phyloP scores from a whole-genome alignment of 2,329 filamentous ascomycete genomes.

The Aurifilum marmelostoma region DNA sequence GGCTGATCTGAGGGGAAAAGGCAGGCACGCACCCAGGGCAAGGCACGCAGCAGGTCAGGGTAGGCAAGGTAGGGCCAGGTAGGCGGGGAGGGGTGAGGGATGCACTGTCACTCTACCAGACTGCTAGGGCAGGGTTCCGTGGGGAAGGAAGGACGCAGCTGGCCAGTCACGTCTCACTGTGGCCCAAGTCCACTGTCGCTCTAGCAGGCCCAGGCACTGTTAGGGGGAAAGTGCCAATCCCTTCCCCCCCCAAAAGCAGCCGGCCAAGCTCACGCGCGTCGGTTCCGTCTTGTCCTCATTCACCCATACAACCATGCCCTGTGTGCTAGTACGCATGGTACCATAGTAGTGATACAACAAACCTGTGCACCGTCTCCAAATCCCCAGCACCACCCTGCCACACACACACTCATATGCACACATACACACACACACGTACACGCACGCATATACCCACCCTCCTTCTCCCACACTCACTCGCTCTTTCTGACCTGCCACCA shows the following conservation, averaged over 20 bases:
- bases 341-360: slow-evolving; percentile 3
- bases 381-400: background rate
- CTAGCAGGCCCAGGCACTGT: slow-evolving; percentile 18
- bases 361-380: slow-evolving; percentile 1
- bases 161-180: slow-evolving; percentile 16
- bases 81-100: background rate
- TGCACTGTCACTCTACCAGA: slow-evolving; percentile 16
- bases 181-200: slow-evolving; percentile 14
- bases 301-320: background rate
- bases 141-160: slow-evolving; percentile 16
- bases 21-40: slow-evolving; percentile 30
- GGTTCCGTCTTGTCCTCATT: background rate
- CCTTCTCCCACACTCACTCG: background rate
- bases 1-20: slow-evolving; percentile 45
- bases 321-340: background rate
- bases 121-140: slow-evolving; percentile 15
- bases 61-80: slow-evolving; percentile 5
- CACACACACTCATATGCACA: background rate
- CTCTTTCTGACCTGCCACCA: background rate
- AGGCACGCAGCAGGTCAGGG: slow-evolving; percentile 10
- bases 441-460: background rate
- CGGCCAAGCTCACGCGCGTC: slow-evolving; percentile 3
- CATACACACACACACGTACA: background rate
- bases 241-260: background rate
- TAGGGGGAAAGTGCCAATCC: slow-evolving; percentile 15